phyloP scores from a whole-genome alignment of 2,329 filamentous ascomycete species.

The Graphilbum ipis-grandicollis region DNA sequence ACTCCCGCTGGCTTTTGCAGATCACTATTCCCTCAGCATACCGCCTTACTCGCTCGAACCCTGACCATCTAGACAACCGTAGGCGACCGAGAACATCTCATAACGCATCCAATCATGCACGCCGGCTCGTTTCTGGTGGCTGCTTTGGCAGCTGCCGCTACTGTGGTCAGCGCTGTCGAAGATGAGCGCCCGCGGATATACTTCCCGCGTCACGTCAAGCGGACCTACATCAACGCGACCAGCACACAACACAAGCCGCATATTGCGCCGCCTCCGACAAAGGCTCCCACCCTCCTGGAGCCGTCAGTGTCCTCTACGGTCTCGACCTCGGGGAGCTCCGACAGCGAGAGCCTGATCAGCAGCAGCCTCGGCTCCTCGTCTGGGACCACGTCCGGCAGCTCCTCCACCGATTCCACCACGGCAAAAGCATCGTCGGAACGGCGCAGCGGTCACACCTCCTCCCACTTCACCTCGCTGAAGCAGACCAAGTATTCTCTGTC shows the following conservation, averaged over 20 bases:
- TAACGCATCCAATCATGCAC: conserved; percentile 22
- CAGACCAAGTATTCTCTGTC: neutral
- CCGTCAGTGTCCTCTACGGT: neutral
- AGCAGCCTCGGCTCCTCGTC: neutral
- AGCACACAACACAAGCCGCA: conserved; percentile 15
- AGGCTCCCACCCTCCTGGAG: conserved; percentile 1
- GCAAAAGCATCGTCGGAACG: neutral
- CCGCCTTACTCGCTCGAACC: neutral
- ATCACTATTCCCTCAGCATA: too few species aligned
- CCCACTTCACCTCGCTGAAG: too few species aligned
- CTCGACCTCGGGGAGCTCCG: neutral
- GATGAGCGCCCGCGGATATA: conserved; percentile 33
- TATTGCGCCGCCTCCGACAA: conserved; percentile 10
- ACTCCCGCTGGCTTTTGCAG: too few species aligned
- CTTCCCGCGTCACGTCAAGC: conserved; percentile 38
- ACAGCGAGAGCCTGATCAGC: neutral
- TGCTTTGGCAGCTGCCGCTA: conserved; percentile 29
- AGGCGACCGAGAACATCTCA: neutral
- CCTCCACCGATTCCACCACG: neutral
- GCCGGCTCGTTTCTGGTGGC: conserved; percentile 29
- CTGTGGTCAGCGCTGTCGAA: conserved; percentile 23
- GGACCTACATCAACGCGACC: conserved; percentile 28
- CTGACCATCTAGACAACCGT: too few species aligned
- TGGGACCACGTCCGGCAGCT: conserved; percentile 6
- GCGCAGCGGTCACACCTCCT: too few species aligned